phyloP scores from a whole-genome alignment of 2,329 filamentous ascomycete species.

The Clarireedia homoeocarpa region DNA sequence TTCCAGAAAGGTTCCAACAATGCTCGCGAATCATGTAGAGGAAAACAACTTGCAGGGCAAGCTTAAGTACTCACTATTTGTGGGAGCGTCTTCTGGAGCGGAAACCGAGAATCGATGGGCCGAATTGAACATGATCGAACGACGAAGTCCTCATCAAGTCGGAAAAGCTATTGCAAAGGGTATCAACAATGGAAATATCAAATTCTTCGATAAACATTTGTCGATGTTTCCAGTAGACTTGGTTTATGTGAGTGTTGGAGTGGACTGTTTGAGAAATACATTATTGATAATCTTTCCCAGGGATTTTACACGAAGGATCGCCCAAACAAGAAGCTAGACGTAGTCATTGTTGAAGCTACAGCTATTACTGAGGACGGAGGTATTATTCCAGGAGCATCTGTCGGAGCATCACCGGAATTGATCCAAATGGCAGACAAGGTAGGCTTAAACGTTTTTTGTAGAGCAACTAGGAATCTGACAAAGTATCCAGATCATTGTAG shows the following conservation, averaged over 20 bases:
- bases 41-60: slow-evolving; percentile 77
- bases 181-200: slow-evolving; percentile 80
- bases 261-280: neutral
- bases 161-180: slow-evolving; percentile 86
- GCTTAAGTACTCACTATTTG: slow-evolving; percentile 80
- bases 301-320: slow-evolving; percentile 80
- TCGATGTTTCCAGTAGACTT: slow-evolving; percentile 87
- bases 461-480: slow-evolving; percentile 4
- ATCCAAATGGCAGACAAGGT: slow-evolving; percentile 86
- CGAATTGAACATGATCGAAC: slow-evolving; percentile 81
- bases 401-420: slow-evolving; percentile 78
- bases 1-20: slow-evolving; percentile 69
- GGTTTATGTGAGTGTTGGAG: slow-evolving; percentile 53
- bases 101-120: slow-evolving; percentile 89
- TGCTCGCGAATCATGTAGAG: slow-evolving; percentile 82
- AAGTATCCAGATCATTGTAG: slow-evolving; percentile 61
- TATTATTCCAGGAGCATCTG: slow-evolving; percentile 78
- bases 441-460: slow-evolving; percentile 5
- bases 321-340: slow-evolving; percentile 57
- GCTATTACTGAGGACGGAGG: slow-evolving; percentile 85
- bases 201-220: slow-evolving; percentile 90
- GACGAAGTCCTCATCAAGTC: slow-evolving; percentile 78
- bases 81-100: slow-evolving; percentile 80
- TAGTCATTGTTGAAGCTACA: slow-evolving; percentile 77
- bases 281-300: slow-evolving; percentile 30